Evolutionary conservation across 2,329 filamentous ascomycete species (phyloP).

Genomic region (Phialophora tarda): DNA sequence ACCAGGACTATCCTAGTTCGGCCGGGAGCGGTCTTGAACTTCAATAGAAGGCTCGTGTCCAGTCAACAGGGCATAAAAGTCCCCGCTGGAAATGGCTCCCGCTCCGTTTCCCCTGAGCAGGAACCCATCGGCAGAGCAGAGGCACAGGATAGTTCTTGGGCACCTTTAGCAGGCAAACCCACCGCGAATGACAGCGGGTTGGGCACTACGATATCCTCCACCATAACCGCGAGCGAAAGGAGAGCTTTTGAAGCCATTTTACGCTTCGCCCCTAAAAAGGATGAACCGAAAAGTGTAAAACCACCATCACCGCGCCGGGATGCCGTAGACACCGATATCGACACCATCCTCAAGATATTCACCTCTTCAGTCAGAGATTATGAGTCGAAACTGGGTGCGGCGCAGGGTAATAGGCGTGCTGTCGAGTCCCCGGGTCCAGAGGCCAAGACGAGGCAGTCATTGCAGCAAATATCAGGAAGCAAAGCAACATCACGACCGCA

Average conservation of each 20-base stretch:
- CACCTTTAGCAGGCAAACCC: not conserved
- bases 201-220: constrained; percentile 25
- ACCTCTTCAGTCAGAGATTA: constrained; percentile 21
- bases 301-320: constrained; percentile 11
- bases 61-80: not conserved
- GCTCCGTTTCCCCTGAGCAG: not conserved
- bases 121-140: not conserved
- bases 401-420: not conserved
- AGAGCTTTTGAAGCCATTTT: constrained; percentile 35
- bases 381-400: constrained; percentile 5
- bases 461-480: not conserved
- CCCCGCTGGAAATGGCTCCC: not conserved
- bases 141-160: not conserved
- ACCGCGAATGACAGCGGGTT: not conserved
- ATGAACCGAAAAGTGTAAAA: constrained; percentile 13
- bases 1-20: constrained; percentile 33
- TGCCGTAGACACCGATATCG: constrained; percentile 25
- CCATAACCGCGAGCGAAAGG: constrained; percentile 35
- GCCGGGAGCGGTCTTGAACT: not conserved
- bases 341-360: constrained; percentile 30
- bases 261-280: constrained; percentile 24
- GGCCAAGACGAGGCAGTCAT: not conserved
- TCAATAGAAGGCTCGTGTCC: not conserved
- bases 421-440: not conserved
- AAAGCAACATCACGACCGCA: not conserved